These are phyloP conservation scores for Rhynchosporium secalis DNA, from an alignment of 2,329 filamentous ascomycete species.

Conservation along the genomic window DNA sequence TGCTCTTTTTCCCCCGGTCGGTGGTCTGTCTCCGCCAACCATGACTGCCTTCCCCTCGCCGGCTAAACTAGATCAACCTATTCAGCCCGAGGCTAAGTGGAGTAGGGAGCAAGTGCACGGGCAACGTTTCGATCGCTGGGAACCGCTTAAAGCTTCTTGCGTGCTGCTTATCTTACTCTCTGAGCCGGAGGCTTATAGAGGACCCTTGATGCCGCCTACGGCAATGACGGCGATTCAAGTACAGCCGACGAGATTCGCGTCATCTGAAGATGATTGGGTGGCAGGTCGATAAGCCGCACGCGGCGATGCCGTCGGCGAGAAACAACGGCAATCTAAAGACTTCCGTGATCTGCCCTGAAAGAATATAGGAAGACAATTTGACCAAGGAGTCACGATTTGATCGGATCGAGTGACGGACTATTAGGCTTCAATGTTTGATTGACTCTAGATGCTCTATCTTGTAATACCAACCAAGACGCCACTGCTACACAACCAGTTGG, in stretches of 20 bases:
- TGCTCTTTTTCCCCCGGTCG: too few species aligned
- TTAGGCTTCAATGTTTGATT: constrained; percentile 10
- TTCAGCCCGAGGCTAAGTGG: neutral
- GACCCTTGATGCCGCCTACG: constrained; percentile 1
- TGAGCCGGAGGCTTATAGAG: neutral
- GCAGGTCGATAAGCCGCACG: neutral
- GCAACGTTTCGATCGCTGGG: constrained; percentile 2
- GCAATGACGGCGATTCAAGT: constrained; percentile 9
- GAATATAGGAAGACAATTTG: neutral
- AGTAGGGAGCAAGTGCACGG: constrained; percentile 8
- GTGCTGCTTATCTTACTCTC: constrained; percentile 11
- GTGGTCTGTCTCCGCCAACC: too few species aligned
- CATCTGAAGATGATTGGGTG: neutral
- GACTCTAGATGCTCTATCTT: constrained; percentile 14
- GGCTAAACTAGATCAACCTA: neutral
- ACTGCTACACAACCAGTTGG: neutral
- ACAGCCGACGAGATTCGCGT: neutral
- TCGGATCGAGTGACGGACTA: neutral
- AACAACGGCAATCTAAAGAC: neutral
- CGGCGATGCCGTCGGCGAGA: neutral
- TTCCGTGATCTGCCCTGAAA: neutral
- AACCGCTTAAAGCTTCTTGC: neutral
- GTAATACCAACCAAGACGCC: constrained; percentile 9
- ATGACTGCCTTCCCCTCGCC: neutral
- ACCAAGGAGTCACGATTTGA: neutral